Conservation (phyloP, 192 early-diverging fungal species). For the Chytriomyces sp. region DNA sequence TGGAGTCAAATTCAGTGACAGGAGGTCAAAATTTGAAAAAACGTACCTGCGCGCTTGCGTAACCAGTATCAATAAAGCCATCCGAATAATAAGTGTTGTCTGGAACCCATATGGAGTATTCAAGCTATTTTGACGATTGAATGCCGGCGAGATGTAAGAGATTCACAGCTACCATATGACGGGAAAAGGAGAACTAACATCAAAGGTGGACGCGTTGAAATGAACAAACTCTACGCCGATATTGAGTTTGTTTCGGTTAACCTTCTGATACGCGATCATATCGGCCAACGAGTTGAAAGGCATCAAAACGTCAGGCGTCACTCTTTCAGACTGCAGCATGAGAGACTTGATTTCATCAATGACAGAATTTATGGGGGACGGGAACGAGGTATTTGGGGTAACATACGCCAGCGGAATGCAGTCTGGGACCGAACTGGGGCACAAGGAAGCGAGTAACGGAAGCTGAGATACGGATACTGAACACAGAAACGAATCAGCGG, state of each 20-base stretch:
- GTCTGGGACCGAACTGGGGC: neutral
- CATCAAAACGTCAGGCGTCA: neutral
- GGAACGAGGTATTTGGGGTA: neutral
- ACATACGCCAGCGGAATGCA: neutral
- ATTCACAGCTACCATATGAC: neutral
- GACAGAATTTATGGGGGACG: neutral
- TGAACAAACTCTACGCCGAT: neutral
- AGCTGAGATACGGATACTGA: neutral
- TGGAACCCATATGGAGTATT: neutral
- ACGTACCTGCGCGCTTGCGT: neutral
- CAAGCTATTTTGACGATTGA: too few relatives aligned
- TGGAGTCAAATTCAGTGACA: neutral
- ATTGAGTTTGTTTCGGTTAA: neutral
- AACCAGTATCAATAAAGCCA: neutral
- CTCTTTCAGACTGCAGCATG: neutral
- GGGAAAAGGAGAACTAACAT: neutral
- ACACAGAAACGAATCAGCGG: too few relatives aligned
- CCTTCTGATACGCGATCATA: neutral
- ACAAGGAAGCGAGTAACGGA: neutral
- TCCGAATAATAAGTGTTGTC: neutral
- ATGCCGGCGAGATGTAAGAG: neutral
- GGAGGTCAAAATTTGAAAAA: neutral
- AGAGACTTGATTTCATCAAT: neutral
- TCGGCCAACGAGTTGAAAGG: neutral
- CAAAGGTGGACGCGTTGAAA: slow-evolving; percentile 1